phyloP scores from a whole-genome alignment of 495 filamentous ascomycete species.

The Penicillium samsonianum region DNA sequence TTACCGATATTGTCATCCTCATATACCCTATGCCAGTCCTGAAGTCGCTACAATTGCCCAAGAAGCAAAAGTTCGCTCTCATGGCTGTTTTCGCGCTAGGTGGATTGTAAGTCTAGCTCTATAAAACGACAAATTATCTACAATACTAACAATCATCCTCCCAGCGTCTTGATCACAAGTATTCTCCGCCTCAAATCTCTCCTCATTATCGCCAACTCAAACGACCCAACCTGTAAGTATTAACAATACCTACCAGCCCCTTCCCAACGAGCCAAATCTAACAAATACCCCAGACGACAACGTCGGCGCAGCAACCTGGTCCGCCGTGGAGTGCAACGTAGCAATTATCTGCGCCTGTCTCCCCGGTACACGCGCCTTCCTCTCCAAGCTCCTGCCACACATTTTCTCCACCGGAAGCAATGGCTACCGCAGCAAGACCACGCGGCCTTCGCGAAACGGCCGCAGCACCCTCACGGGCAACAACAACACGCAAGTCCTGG shows the following conservation, averaged over 20 bases:
- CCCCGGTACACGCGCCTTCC: constrained; percentile 54
- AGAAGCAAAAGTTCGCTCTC: constrained; percentile 46
- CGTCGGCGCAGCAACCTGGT: constrained; percentile 57
- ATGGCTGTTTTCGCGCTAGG: constrained; percentile 51
- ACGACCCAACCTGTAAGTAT: constrained; percentile 49
- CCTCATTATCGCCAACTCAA: constrained; percentile 39
- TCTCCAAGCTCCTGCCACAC: constrained; percentile 41
- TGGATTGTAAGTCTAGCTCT: constrained; percentile 40
- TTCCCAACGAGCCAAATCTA: constrained; percentile 2
- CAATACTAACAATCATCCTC: constrained; percentile 14
- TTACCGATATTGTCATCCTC: constrained; percentile 51
- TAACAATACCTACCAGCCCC: not conserved
- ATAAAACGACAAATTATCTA: not conserved
- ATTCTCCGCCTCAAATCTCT: constrained; percentile 56
- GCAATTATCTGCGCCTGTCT: constrained; percentile 60
- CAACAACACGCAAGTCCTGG: constrained; percentile 25
- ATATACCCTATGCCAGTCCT: constrained; percentile 52
- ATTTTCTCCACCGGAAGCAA: constrained; percentile 38
- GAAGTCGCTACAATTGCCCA: constrained; percentile 43
- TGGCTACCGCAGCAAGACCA: constrained; percentile 30
- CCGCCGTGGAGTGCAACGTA: constrained; percentile 56
- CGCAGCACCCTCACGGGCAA: constrained; percentile 23
- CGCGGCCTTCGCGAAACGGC: constrained; percentile 20
- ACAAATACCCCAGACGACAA: constrained; percentile 44
- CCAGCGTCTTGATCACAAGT: constrained; percentile 55